Conservation (phyloP, 305 asterid species). For the Fraxinus albicans region DNA sequence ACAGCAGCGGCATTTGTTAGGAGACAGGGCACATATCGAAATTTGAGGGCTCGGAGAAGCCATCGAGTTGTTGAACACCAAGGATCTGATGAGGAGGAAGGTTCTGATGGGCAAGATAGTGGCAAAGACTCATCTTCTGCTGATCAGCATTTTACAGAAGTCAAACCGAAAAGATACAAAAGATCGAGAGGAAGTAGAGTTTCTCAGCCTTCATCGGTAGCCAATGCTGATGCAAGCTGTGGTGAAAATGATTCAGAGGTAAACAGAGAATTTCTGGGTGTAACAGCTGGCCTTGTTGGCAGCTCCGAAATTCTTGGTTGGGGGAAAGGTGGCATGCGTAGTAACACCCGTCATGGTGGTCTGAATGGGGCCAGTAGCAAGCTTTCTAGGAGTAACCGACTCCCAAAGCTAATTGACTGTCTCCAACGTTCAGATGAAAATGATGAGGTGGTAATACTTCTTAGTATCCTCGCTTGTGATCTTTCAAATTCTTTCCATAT, state of each 20-base stretch:
- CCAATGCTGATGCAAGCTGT: conserved; percentile 53
- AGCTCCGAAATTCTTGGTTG: conserved; percentile 71
- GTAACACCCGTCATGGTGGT: conserved; percentile 69
- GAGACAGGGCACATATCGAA: conserved; percentile 60
- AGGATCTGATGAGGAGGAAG: conserved; percentile 85
- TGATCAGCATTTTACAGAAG: conserved; percentile 67
- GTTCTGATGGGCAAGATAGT: conserved; percentile 55
- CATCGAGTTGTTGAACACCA: conserved; percentile 51
- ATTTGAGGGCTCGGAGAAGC: conserved; percentile 62
- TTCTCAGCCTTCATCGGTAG: conserved; percentile 58
- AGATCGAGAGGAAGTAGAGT: conserved; percentile 64
- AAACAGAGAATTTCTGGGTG: conserved; percentile 48
- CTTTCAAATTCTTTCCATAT: background rate
- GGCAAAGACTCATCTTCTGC: conserved; percentile 89
- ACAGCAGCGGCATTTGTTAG: conserved; percentile 53
- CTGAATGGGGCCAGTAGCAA: conserved; percentile 52
- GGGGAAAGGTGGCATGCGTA: conserved; percentile 94
- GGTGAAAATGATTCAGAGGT: conserved; percentile 70
- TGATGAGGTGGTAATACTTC: conserved; percentile 46
- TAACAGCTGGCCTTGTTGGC: conserved; percentile 59
- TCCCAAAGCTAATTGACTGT: conserved; percentile 66
- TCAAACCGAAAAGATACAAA: conserved; percentile 63
- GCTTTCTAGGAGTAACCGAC: conserved; percentile 54
- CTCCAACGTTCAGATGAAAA: conserved; percentile 55
- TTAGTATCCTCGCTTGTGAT: background rate